Base-by-base conservation (phyloP, 1,284 basidiomycete genomes). In the Cryptococcus sp. region DNA sequence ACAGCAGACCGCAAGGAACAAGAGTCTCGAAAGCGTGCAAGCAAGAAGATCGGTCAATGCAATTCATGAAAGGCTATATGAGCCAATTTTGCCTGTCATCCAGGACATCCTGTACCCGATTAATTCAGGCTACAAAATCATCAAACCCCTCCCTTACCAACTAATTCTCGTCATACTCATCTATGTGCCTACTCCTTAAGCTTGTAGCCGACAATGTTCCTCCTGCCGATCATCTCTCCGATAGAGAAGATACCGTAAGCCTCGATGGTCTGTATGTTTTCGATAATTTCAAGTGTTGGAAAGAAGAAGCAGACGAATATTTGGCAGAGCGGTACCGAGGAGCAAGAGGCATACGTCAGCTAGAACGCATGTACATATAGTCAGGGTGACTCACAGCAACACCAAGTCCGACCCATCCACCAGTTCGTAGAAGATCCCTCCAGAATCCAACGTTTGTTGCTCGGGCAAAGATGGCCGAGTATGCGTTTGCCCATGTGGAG, bases 151-250 rank as follows among this genome's bases (percentile, higher is more conserved):
- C n/a, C n/a, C n/a, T n/a, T n/a, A n/a, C n/a, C n/a, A n/a, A n/a
- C n/a, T n/a, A n/a, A n/a, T n/a, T n/a, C n/a, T n/a, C n/a, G n/a
- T n/a, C n/a, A n/a, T n/a, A n/a, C n/a, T n/a, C n/a, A n/a, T n/a
- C n/a, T n/a, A n/a, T n/a, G n/a, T 18, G 25, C 59, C 44, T 69
- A 67, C 56, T 69, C 69, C 55, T 69, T 67, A 54, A 75, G 55
- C 62, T 85, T 84, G 80, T 94, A 94, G 43, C 91, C 91, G 65
- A 93, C 80, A 43, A 93, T 70, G 77, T 83, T 83, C 75, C 88
- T 83, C 62, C 88, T 82, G 43, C 91, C 91, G 62, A 93, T 69
- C 60, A 94, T 93, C 77, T 96, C 91, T 52, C 91, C 91, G 78
- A 96, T 83, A 83, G 88, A 74, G 75, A 79, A 81, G 67, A 79